Conservation (phyloP, 148 eudicot species). For the Silene conica region DNA sequence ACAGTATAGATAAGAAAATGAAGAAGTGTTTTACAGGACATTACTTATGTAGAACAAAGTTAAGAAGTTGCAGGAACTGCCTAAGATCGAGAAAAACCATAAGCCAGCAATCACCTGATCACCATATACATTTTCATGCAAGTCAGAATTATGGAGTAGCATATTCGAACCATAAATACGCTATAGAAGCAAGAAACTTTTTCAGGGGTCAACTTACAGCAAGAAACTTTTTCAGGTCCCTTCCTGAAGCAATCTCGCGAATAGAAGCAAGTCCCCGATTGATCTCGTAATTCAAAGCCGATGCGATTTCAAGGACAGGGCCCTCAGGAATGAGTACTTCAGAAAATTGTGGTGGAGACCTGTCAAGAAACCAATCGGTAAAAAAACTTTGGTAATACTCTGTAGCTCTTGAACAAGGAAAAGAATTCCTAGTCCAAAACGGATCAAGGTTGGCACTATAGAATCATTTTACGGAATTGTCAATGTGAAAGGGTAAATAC, state of each 20-base stretch:
- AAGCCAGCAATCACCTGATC: slow-evolving; percentile 77
- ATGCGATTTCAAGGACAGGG: slow-evolving; percentile 56
- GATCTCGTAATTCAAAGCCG: slow-evolving; percentile 63
- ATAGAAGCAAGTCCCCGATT: slow-evolving; percentile 50
- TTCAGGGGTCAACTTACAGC: slow-evolving; percentile 48
- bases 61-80: slow-evolving; percentile 84
- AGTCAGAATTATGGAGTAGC: not conserved
- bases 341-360: slow-evolving; percentile 78
- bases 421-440: not conserved
- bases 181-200: slow-evolving; percentile 49
- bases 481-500: not conserved
- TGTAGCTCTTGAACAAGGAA: not conserved
- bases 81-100: slow-evolving; percentile 74
- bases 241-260: slow-evolving; percentile 77
- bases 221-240: slow-evolving; percentile 77
- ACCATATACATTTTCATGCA: not conserved
- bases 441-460: not conserved
- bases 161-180: not conserved
- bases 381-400: not conserved
- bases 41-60: slow-evolving; percentile 83
- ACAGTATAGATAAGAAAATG: not conserved
- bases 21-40: not conserved
- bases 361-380: slow-evolving; percentile 17
- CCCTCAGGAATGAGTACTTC: slow-evolving; percentile 69
- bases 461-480: not conserved